Conservation (phyloP, 2,329 filamentous ascomycete species). For the Calcarisporium arbuscula region DNA sequence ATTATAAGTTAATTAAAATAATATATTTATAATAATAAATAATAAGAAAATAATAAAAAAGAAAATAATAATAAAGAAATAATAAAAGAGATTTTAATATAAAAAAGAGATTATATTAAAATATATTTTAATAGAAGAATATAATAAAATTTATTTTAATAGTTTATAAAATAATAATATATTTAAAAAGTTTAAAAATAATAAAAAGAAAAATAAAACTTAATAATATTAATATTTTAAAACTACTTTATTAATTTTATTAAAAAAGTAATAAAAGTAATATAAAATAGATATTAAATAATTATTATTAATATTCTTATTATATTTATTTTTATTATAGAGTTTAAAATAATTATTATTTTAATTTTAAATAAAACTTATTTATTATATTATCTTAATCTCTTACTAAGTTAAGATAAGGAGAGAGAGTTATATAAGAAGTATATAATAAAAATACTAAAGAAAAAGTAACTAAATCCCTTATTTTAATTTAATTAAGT, state of each 20-base stretch:
- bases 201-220: neutral
- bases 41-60: conserved; percentile 2
- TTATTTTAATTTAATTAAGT: conserved; percentile 2
- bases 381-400: neutral
- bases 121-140: neutral
- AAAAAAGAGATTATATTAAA: neutral
- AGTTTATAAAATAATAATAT: conserved; percentile 1
- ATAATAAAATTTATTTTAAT: neutral
- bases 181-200: too few relatives aligned
- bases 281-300: too few relatives aligned
- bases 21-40: neutral
- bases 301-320: too few relatives aligned
- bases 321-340: neutral
- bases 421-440: too few relatives aligned
- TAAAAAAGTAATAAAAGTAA: neutral
- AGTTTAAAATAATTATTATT: neutral
- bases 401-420: too few relatives aligned
- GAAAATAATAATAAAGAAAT: conserved; percentile 2
- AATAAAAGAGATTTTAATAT: conserved; percentile 2
- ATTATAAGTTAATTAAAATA: conserved; percentile 2
- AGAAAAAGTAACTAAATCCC: neutral
- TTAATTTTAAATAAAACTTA: neutral
- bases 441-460: too few relatives aligned
- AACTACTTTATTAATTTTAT: too few relatives aligned
- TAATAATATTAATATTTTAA: neutral